Evolutionary conservation across 176 grass and related monocot species (phyloP).

Genomic region (Saccharum spontaneum): DNA sequence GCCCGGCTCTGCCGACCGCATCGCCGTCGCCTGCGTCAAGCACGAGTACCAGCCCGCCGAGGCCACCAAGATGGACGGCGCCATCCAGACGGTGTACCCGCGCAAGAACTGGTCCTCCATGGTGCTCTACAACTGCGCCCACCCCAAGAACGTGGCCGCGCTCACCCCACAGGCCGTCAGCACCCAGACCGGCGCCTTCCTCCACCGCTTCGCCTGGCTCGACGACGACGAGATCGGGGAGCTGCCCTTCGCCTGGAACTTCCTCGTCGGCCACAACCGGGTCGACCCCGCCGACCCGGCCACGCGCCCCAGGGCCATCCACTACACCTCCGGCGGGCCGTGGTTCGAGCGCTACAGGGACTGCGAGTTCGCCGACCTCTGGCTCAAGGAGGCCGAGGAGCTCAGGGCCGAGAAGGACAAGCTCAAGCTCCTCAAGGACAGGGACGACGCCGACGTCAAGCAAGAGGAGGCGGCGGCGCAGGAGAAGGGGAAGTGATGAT

Average conservation of each 20-base stretch:
- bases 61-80: slow-evolving; percentile 93
- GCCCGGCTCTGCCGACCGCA: slow-evolving; percentile 21
- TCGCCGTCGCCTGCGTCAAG: slow-evolving; percentile 61
- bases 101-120: slow-evolving; percentile 99
- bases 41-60: slow-evolving; percentile 76
- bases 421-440: slow-evolving; percentile 9
- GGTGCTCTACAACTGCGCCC: slow-evolving; percentile 84
- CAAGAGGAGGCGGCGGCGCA: neutral
- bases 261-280: slow-evolving; percentile 86
- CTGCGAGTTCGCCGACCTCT: slow-evolving; percentile 84
- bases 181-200: slow-evolving; percentile 55
- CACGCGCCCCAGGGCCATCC: slow-evolving; percentile 60
- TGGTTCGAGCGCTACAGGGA: slow-evolving; percentile 80
- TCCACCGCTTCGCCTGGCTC: slow-evolving; percentile 90
- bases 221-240: slow-evolving; percentile 85
- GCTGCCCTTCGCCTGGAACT: slow-evolving; percentile 87
- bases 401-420: slow-evolving; percentile 56
- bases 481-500: slow-evolving; percentile 26
- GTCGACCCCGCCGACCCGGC: slow-evolving; percentile 49
- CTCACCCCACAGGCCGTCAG: slow-evolving; percentile 83
- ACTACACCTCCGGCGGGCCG: slow-evolving; percentile 83
- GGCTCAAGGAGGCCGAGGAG: slow-evolving; percentile 58
- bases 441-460: neutral
- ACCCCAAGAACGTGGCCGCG: slow-evolving; percentile 75
- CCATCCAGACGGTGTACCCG: slow-evolving; percentile 75